phyloP scores from a whole-genome alignment of 331 rosid genomes.

The Saraca asoca region DNA sequence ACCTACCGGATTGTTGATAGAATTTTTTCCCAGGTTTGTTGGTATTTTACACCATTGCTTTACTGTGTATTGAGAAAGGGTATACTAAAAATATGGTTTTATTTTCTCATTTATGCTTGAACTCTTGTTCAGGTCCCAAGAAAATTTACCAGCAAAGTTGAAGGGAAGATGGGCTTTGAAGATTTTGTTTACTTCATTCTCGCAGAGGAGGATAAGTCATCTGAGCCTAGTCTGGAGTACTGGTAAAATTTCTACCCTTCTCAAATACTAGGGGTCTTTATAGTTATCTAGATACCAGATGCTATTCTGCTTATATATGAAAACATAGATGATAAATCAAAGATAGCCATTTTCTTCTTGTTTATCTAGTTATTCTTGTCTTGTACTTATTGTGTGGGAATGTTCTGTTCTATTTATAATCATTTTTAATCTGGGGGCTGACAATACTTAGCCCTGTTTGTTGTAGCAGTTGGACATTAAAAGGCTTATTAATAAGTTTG shows the following conservation, averaged over 20 bases:
- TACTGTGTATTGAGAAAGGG: slow-evolving; percentile 3
- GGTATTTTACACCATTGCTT: slow-evolving; percentile 31
- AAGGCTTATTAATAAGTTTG: no score
- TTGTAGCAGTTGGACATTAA: no score
- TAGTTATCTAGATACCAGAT: slow-evolving; percentile 9
- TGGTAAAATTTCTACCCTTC: slow-evolving; percentile 61
- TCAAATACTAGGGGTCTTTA: slow-evolving; percentile 32
- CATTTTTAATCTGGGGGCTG: no score
- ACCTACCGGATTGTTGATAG: slow-evolving; percentile 98
- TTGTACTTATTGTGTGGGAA: not conserved
- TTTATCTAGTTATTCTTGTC: not conserved
- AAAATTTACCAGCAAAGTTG: slow-evolving; percentile 86
- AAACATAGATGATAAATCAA: slow-evolving; percentile 29
- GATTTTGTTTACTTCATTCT: slow-evolving; percentile 98
- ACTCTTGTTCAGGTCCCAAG: slow-evolving; percentile 64
- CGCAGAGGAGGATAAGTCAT: slow-evolving; percentile 95
- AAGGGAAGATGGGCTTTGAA: slow-evolving; percentile 97
- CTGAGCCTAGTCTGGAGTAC: slow-evolving; percentile 96
- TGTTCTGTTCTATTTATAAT: not conserved
- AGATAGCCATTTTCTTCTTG: slow-evolving; percentile 27
- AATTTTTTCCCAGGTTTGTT: slow-evolving; percentile 94
- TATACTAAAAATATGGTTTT: slow-evolving; percentile 1
- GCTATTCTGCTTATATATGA: slow-evolving; percentile 29
- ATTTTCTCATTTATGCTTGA: slow-evolving; percentile 25
- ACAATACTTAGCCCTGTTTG: no score